Evolutionary conservation across 2,329 filamentous ascomycete species (phyloP), one percentile per base, ranked within the genome.

Genomic region (Xylogone sp.): DNA sequence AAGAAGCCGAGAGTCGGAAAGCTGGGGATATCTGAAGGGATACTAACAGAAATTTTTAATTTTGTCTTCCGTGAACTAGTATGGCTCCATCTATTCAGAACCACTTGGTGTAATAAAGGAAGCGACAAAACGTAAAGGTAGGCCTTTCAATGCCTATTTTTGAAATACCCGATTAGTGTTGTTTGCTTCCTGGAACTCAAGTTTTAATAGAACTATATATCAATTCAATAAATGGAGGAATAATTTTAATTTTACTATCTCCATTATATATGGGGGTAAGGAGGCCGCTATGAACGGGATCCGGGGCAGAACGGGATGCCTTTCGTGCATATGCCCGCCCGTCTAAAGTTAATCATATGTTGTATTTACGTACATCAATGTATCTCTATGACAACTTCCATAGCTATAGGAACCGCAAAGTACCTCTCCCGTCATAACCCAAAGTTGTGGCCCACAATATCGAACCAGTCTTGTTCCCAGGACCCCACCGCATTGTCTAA

Each of bases 291-390:
- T 13, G 8, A 13, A 44, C 43, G 12, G 43, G 16, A 18, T 21
- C 43, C 43, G n/a, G 43, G 43, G 43, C 43, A 45, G 43, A 22
- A 45, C 43, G 43, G 43, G 21, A 45, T 45, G 6, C 43, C 43
- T n/a, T 21, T 45, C 43, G n/a, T 21, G n/a, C 43, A 45, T 45
- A 45, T 10, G 3, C 9, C 8, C 3, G 5, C 16, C 4, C 43
- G 13, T 2, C 5, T 31, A 31, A 31, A 8, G 13, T 13, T 8
- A 31, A 31, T 31, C 27, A 31, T 31, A 31, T 13, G 13, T 31
- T 31, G n/a, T 13, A 31, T 8, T 31, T 8, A 31, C 27, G 13
- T 31, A 13, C 7, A 31, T 31, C 27, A 8, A 31, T 7, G 8
- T 31, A 13, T 13, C 27, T 31, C 7, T 8, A 31, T 31, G 13